Evolutionary conservation across 345 rosid species (phyloP).

Genomic region (Brassica nigra): DNA sequence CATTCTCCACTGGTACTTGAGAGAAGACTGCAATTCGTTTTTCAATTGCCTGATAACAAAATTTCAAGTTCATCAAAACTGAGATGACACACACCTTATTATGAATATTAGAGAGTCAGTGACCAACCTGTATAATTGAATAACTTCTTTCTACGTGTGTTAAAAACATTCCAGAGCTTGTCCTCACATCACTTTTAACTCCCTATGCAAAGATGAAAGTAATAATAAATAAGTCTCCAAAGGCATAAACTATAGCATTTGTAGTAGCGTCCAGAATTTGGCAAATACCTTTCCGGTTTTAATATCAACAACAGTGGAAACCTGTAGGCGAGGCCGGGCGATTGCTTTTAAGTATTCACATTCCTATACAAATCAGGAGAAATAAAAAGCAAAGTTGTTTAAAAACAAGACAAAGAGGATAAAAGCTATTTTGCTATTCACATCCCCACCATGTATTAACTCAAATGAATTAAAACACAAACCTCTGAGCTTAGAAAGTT

Average conservation of each 20-base stretch:
- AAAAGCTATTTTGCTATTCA: background rate
- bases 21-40: constrained; percentile 88
- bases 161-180: constrained; percentile 98
- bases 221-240: background rate
- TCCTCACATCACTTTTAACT: constrained; percentile 85
- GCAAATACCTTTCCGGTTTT: constrained; percentile 85
- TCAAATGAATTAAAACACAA: background rate
- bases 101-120: background rate
- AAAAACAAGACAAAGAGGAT: background rate
- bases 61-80: background rate
- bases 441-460: background rate
- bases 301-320: constrained; percentile 92
- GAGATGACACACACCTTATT: background rate
- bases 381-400: background rate
- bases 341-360: constrained; percentile 88
- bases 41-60: constrained; percentile 68
- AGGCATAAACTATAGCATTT: background rate
- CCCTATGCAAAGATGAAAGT: constrained; percentile 50
- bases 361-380: constrained; percentile 52
- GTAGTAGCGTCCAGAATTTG: background rate
- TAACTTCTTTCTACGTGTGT: constrained; percentile 63
- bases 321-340: constrained; percentile 77
- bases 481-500: constrained; percentile 90
- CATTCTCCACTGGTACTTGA: constrained; percentile 90
- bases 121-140: constrained; percentile 78